Percentiles rank a stretch among this genome's conserved stretches.
Conservation (phyloP, 1,284 basidiomycete genomes). For the Phaffia rhodozyma region DNA sequence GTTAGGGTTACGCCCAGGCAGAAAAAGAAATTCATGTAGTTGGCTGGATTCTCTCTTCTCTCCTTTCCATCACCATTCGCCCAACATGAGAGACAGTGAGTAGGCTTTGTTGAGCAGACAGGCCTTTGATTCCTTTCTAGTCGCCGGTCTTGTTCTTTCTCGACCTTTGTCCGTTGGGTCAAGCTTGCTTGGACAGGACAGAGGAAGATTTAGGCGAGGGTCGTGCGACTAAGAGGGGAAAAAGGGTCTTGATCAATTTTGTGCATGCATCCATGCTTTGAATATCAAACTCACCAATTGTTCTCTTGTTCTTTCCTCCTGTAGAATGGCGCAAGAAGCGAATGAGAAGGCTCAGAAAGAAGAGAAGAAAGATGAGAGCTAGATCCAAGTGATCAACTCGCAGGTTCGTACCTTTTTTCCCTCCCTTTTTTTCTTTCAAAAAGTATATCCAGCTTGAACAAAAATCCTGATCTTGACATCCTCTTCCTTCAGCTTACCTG, state of each 20-base stretch:
- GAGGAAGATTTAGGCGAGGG: too few species aligned
- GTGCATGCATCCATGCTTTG: too few species aligned
- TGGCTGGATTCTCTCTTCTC: background rate
- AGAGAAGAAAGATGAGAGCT: conserved; percentile 15
- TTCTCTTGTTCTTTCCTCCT: too few species aligned
- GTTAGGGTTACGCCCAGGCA: too few species aligned
- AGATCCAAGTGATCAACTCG: background rate
- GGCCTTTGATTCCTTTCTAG: background rate
- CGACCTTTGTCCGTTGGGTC: too few species aligned
- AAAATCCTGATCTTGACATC: background rate
- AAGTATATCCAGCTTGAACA: conserved; percentile 4
- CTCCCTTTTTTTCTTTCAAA: background rate
- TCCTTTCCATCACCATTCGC: background rate
- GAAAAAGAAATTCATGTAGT: background rate
- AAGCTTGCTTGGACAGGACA: too few species aligned
- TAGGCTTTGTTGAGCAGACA: background rate
- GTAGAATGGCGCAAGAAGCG: conserved; percentile 1
- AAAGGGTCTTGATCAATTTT: too few species aligned
- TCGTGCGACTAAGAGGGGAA: too few species aligned
- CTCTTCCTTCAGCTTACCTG: background rate
- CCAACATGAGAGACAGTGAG: background rate
- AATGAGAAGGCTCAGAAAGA: conserved; percentile 14
- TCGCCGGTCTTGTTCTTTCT: background rate
- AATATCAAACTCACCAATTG: too few species aligned
- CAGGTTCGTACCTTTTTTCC: background rate